A percentile compares a stretch with the other conserved stretches of the same genome.
Evolutionary conservation across 164 flowering plant genomes (phyloP).

Genomic region (Amborella trichopoda): DNA sequence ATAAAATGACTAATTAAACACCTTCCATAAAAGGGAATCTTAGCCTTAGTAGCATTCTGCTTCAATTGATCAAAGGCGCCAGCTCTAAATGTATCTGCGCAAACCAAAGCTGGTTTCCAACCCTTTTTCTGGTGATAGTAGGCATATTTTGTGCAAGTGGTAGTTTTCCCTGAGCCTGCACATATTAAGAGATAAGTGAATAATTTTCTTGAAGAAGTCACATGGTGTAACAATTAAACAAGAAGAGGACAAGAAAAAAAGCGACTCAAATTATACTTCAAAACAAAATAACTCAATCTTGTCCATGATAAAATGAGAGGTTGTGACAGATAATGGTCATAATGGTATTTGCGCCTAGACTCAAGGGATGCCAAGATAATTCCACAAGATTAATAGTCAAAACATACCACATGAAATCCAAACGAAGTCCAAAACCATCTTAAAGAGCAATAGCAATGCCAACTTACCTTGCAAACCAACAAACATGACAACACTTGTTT

Average conservation of each 20-base stretch:
- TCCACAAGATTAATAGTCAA: too few relatives aligned
- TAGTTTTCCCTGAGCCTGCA: conserved; percentile 89
- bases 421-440: too few relatives aligned
- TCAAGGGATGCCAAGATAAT: too few relatives aligned
- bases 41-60: conserved; percentile 98
- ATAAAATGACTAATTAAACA: too few relatives aligned
- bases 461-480: conserved; percentile 83
- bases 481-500: conserved; percentile 84
- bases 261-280: background rate
- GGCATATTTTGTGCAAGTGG: conserved; percentile 95
- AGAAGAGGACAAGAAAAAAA: background rate
- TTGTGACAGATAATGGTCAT: too few relatives aligned
- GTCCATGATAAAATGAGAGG: too few relatives aligned
- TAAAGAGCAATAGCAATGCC: background rate
- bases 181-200: conserved; percentile 1
- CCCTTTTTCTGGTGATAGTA: conserved; percentile 90
- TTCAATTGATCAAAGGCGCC: conserved; percentile 99
- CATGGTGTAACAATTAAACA: background rate
- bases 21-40: conserved; percentile 98
- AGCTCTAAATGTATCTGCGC: conserved; percentile 98
- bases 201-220: too few relatives aligned
- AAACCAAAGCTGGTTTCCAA: conserved; percentile 89
- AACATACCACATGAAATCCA: too few relatives aligned
- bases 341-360: too few relatives aligned
- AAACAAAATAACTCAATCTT: too few relatives aligned